Percentiles rank a stretch among this genome's conserved stretches.
These are phyloP conservation scores for Odontarrhena argentea DNA, from an alignment of 345 rosid species.

Conservation along the genomic window DNA sequence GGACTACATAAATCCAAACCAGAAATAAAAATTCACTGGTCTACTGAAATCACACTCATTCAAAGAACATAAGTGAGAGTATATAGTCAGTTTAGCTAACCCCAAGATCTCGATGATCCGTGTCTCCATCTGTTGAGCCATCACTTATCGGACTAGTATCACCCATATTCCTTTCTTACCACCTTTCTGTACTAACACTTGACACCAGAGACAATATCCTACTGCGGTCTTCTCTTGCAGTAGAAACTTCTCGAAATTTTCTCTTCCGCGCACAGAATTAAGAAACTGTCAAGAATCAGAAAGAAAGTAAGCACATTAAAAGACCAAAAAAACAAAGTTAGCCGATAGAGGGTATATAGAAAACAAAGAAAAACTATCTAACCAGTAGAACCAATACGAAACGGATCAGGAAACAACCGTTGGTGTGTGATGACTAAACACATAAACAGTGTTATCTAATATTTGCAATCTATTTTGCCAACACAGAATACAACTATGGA, in stretches of 20 bases:
- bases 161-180: constrained; percentile 68
- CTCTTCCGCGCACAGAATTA: constrained; percentile 7
- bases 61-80: constrained; percentile 13
- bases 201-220: constrained; percentile 43
- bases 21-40: constrained; percentile 2
- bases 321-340: background rate
- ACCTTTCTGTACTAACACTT: constrained; percentile 50
- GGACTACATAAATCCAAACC: constrained; percentile 53
- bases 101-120: constrained; percentile 85
- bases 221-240: constrained; percentile 46
- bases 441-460: background rate
- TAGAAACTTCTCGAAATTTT: constrained; percentile 38
- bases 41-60: constrained; percentile 8
- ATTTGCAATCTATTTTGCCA: background rate
- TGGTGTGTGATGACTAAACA: constrained; percentile 16
- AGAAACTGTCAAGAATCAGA: constrained; percentile 15
- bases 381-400: constrained; percentile 8
- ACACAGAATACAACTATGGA: background rate
- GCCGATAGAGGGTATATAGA: constrained; percentile 1
- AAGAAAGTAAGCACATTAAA: background rate
- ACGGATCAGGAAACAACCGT: constrained; percentile 12
- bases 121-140: constrained; percentile 86
- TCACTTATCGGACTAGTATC: constrained; percentile 94
- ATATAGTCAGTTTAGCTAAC: constrained; percentile 43
- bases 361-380: background rate